Evolutionary conservation across 2,329 filamentous ascomycete genomes (phyloP), one percentile per base, ranked within the genome.

Genomic region (Catunica adiposa): DNA sequence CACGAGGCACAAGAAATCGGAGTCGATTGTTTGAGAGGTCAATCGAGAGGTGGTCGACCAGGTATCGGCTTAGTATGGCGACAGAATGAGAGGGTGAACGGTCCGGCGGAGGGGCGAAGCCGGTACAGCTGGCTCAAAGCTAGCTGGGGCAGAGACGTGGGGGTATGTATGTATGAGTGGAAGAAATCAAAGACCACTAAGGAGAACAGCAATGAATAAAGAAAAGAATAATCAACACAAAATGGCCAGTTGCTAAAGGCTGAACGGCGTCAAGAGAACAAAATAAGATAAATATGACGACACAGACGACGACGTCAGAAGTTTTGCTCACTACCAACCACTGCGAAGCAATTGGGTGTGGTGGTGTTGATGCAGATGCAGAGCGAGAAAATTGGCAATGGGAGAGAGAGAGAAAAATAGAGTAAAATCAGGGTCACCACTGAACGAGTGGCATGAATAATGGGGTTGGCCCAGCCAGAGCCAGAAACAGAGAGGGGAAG

Each of bases 381-480:
- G 31, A 34, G 48, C 26, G 48, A 51, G 26, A 51, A 51, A 51
- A 55, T 26, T 23, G 8, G 46, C 17, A 17, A 25, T 31, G 50
- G 47, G 47, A 46, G 54, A 51, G 51, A 31, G 31, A 23, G 26
- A 56, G 38, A 50, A 51, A 56, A 51, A 56, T 42, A 38, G 37
- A 25, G 40, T 29, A 34, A 47, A 31, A 23, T 29, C 50, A 44
- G 53, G 53, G 53, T 48, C 48, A 47, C n/a, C n/a, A 17, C 23
- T 9, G 44, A 7, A 17, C n/a, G 3, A 31, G 15, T 34, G 15
- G 40, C 20, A 22, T 44, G 40, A 44, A 44, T 34, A 20, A 20
- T 51, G 47, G 23, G 48, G 31, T 34, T 29, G 38, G 37, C 22
- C 29, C 22, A 20, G 52, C 11, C 22, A 38, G 52, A 20, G 52